A percentile compares a stretch with the other conserved stretches of the same genome.
phyloP scores from a whole-genome alignment of 108 stramenopile genomes.

The Nitzschia inconspicua region DNA sequence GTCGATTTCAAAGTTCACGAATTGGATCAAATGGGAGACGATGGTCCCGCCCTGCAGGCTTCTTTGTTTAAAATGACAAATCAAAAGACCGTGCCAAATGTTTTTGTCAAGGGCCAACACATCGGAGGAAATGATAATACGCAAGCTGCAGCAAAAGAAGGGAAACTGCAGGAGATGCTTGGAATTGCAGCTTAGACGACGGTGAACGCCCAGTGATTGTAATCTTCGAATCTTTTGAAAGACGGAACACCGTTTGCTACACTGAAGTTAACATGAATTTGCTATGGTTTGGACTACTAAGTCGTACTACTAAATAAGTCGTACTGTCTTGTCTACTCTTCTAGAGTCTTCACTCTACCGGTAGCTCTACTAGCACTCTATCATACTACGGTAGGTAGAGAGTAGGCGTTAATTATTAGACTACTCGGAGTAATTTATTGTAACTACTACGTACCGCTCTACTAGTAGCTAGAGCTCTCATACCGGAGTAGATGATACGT shows the following conservation, averaged over 20 bases:
- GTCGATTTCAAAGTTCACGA: slow-evolving; percentile 62
- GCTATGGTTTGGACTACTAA: neutral
- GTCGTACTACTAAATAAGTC: neutral
- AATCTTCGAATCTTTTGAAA: neutral
- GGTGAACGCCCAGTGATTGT: neutral
- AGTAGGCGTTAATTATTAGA: no score
- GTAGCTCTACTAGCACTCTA: no score
- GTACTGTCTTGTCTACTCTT: neutral
- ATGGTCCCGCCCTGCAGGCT: slow-evolving; percentile 65
- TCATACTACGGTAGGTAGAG: no score
- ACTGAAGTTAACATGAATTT: no score
- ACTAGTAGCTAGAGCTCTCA: no score
- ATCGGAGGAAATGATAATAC: slow-evolving; percentile 81
- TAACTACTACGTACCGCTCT: no score
- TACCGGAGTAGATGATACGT: no score
- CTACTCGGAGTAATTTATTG: no score
- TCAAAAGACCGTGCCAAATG: slow-evolving; percentile 83
- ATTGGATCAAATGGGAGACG: slow-evolving; percentile 62
- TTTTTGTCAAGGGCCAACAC: slow-evolving; percentile 77
- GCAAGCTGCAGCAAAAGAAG: slow-evolving; percentile 55
- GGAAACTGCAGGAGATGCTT: slow-evolving; percentile 72
- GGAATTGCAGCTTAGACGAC: slow-evolving; percentile 3
- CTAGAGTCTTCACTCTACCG: no score
- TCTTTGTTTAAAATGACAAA: slow-evolving; percentile 53
- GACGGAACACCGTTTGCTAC: neutral